Evolutionary conservation across 306 rosid species (phyloP).

Genomic region (Abrus precatorius): DNA sequence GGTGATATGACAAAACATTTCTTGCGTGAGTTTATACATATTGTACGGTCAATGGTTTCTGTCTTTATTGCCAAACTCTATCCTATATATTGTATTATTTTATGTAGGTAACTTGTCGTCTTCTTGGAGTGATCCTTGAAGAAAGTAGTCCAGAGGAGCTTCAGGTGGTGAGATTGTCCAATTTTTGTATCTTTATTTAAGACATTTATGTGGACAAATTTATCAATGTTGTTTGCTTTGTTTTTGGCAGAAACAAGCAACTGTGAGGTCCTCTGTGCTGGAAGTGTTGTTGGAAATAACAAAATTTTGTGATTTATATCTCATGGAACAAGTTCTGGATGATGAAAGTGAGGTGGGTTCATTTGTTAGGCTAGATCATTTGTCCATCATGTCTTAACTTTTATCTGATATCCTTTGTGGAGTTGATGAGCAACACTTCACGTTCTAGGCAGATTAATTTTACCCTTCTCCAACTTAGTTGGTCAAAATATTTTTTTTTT

Average conservation of each 20-base stretch:
- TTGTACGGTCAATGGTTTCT: not conserved
- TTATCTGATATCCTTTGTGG: not conserved
- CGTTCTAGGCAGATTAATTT: not conserved
- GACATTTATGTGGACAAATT: conserved; percentile 22
- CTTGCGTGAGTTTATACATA: not conserved
- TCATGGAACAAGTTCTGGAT: conserved; percentile 85
- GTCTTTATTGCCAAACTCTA: conserved; percentile 19
- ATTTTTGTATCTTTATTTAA: conserved; percentile 31
- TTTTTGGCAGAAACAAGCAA: conserved; percentile 74
- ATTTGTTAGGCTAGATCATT: conserved; percentile 12
- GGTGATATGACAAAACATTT: not conserved
- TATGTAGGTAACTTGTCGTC: conserved; percentile 77
- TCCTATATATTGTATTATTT: conserved; percentile 14
- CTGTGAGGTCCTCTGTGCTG: conserved; percentile 76
- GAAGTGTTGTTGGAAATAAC: conserved; percentile 81
- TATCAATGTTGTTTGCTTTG: conserved; percentile 40
- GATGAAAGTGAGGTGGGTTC: conserved; percentile 75
- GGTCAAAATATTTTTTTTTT: not conserved
- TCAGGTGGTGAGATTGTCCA: conserved; percentile 64
- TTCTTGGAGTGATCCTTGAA: conserved; percentile 78
- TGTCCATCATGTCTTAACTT: not conserved
- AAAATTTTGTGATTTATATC: conserved; percentile 81
- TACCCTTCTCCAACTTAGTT: not conserved
- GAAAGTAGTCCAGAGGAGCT: conserved; percentile 81
- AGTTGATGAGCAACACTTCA: conserved; percentile 14